Percentiles rank a stretch among this genome's conserved stretches.
Conservation (phyloP, 257 asterid species). For the Cynanchum wilfordii region DNA sequence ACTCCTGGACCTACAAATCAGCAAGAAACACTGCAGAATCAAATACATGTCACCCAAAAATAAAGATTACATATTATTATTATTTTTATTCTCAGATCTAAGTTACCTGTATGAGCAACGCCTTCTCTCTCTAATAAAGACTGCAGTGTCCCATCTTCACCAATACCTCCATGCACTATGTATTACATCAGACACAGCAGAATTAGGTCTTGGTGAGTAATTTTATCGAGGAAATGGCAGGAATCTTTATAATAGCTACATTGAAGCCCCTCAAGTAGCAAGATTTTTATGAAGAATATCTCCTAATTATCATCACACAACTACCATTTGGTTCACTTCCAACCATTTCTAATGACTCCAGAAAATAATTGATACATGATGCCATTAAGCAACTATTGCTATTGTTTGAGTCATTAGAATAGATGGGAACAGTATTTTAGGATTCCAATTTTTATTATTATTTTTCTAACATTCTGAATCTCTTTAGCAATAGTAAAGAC, state of each 20-base stretch:
- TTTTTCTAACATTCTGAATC: too few species aligned
- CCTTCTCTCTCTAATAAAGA: slow-evolving; percentile 69
- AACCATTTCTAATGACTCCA: neutral
- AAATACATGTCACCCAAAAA: slow-evolving; percentile 14
- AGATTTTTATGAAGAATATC: neutral
- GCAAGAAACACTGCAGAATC: slow-evolving; percentile 23
- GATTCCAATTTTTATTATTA: too few species aligned
- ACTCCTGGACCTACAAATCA: slow-evolving; percentile 63
- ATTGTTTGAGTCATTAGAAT: too few species aligned
- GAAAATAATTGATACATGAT: neutral
- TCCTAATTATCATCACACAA: neutral
- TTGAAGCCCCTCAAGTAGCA: neutral
- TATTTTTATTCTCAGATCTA: neutral
- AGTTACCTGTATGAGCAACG: slow-evolving; percentile 61
- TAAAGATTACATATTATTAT: neutral
- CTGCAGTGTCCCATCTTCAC: slow-evolving; percentile 91
- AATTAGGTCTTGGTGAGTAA: neutral
- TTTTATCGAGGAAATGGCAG: neutral
- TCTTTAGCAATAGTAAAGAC: neutral
- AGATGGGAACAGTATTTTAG: too few species aligned
- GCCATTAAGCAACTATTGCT: too few species aligned
- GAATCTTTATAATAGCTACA: neutral
- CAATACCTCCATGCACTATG: slow-evolving; percentile 90
- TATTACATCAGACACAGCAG: slow-evolving; percentile 18
- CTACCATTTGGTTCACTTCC: neutral